phyloP scores from a whole-genome alignment of 352 stramenopile species.

The Pythium rishiriense region DNA sequence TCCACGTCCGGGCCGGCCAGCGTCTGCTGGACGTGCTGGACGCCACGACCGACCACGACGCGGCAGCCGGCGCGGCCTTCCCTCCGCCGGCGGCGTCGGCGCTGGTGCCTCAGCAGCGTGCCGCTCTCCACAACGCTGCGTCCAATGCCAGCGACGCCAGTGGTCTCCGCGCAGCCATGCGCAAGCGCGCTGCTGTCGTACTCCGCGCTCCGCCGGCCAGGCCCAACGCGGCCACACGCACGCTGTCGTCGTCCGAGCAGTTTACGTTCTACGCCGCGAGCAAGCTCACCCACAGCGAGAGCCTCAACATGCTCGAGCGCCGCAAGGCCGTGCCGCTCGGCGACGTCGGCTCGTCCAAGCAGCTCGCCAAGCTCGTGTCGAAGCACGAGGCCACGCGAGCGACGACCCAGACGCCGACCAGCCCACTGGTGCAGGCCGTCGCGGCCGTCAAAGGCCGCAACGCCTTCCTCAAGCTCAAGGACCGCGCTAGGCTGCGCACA shows the following conservation, averaged over 20 bases:
- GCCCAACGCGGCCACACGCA: neutral
- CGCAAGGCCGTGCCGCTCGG: slow-evolving; percentile 36
- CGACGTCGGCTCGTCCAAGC: slow-evolving; percentile 15
- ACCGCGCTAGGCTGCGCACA: neutral
- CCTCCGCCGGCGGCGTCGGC: neutral
- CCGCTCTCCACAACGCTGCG: neutral
- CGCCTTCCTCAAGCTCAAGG: slow-evolving; percentile 29
- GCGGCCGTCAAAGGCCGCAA: slow-evolving; percentile 19
- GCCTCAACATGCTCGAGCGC: slow-evolving; percentile 40
- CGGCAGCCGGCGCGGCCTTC: neutral
- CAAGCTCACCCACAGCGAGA: slow-evolving; percentile 41
- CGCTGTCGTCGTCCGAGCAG: slow-evolving; percentile 28
- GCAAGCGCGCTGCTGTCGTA: slow-evolving; percentile 27
- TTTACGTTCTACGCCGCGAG: slow-evolving; percentile 49
- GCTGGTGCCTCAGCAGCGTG: slow-evolving; percentile 10
- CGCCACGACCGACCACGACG: neutral
- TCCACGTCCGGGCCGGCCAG: slow-evolving; percentile 54
- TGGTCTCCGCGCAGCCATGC: slow-evolving; percentile 14
- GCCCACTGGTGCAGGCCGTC: slow-evolving; percentile 12
- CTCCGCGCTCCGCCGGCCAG: neutral
- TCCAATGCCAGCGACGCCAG: slow-evolving; percentile 11
- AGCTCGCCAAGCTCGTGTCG: slow-evolving; percentile 39
- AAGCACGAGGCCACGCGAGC: neutral
- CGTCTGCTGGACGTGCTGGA: slow-evolving; percentile 44
- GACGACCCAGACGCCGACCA: neutral